A percentile compares a stretch with the other conserved stretches of the same genome.
Conservation (phyloP, 352 stramenopile species). For the Pythium sp. region DNA sequence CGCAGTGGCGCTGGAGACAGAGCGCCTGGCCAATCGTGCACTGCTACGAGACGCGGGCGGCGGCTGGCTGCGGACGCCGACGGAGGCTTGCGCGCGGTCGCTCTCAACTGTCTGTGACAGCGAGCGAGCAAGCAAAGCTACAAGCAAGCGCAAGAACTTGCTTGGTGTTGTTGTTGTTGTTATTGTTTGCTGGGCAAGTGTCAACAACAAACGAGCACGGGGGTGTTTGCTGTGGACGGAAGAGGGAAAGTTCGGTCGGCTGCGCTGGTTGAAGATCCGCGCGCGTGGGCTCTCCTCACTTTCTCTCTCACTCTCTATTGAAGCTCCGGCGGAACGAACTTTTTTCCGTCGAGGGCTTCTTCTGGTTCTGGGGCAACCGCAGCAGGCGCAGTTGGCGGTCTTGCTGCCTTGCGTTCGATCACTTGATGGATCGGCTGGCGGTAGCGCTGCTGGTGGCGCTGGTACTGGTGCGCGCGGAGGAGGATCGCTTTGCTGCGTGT, state of each 20-base stretch:
- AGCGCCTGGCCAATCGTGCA: slow-evolving; percentile 54
- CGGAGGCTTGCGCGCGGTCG: slow-evolving; percentile 1
- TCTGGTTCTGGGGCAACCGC: background rate
- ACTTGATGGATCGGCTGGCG: background rate
- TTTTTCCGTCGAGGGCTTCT: background rate
- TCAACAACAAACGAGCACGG: background rate
- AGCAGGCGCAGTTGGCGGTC: too few species aligned
- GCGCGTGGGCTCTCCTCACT: background rate
- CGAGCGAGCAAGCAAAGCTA: background rate
- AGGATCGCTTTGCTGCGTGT: background rate
- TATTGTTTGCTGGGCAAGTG: background rate
- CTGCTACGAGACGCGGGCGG: slow-evolving; percentile 4
- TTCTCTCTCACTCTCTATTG: slow-evolving; percentile 1
- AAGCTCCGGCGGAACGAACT: background rate
- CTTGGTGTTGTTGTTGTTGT: background rate
- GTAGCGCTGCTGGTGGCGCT: background rate
- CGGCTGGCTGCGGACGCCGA: slow-evolving; percentile 1
- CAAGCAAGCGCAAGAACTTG: background rate
- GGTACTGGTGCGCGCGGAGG: background rate
- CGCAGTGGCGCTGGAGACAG: slow-evolving; percentile 41
- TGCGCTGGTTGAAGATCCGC: background rate
- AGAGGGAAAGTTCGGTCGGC: background rate
- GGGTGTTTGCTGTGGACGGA: background rate
- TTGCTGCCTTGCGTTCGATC: background rate
- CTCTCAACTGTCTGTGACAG: slow-evolving; percentile 15